Conservation (phyloP, 257 asterid genomes). For the Forsythia suspensa region DNA sequence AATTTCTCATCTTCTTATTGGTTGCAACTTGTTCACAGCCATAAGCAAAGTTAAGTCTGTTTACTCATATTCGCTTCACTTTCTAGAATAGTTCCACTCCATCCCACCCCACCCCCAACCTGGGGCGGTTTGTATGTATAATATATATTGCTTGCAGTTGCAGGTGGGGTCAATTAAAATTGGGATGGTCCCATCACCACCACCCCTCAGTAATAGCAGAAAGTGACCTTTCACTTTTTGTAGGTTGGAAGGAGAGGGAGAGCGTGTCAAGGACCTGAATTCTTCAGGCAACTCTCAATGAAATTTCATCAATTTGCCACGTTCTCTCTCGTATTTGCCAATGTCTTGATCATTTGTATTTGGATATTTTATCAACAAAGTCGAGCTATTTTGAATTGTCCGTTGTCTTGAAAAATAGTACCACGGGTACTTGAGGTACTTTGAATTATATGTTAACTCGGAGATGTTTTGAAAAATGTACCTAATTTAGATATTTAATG, state of each 20-base stretch:
- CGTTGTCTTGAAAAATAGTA: neutral
- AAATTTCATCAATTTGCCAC: neutral
- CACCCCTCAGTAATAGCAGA: slow-evolving; percentile 14
- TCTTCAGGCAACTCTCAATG: too few species aligned
- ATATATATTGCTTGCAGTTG: too few species aligned
- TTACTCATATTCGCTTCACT: neutral
- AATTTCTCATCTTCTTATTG: slow-evolving; percentile 21
- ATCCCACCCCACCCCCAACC: neutral
- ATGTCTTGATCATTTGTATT: neutral
- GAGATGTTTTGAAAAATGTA: too few species aligned
- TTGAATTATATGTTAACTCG: too few species aligned
- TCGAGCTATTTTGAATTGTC: neutral
- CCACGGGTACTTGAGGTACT: too few species aligned
- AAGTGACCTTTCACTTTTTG: slow-evolving; percentile 14
- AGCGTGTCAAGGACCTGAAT: neutral
- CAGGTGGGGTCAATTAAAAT: neutral
- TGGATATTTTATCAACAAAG: neutral
- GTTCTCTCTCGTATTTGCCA: neutral
- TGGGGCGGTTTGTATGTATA: too few species aligned
- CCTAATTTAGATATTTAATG: too few species aligned
- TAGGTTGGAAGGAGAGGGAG: neutral
- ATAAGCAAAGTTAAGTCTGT: slow-evolving; percentile 13
- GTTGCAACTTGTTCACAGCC: slow-evolving; percentile 33
- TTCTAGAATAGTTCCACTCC: slow-evolving; percentile 7
- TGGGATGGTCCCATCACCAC: slow-evolving; percentile 20